Evolutionary conservation across 495 filamentous ascomycete species (phyloP), one percentile per base, ranked within the genome.

Genomic region (Penicillium riverlandense): DNA sequence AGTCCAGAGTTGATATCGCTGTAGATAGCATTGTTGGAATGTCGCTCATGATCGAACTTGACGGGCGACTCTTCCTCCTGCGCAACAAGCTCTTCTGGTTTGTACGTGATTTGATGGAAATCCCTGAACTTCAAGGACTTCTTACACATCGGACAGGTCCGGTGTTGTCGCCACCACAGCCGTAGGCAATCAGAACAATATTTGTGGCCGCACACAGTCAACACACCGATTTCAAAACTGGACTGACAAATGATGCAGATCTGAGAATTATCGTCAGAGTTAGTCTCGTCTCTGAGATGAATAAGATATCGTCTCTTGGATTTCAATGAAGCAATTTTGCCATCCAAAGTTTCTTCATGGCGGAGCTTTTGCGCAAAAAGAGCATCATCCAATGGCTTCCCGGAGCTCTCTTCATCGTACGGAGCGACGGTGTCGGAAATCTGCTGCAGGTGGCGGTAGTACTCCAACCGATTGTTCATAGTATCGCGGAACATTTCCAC

Each of bases 121-220:
- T 88, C 86, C 4, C 62, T 69, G 2, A 54, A 44, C 16, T 66
- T 70, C 8, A 96, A 63, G 0, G 70, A 63, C 37, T 67, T 71
- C 48, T 91, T 94, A 73, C 91, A 97, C 2, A 85, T 70, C 0
- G 87, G 87, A 50, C 88, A 94, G 38, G 67, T 85, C 11, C 59
- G 70, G 43, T 83, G 74, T 40, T 71, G 66, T 37, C 63, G 64
- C 65, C 82, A 85, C 91, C 92, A 98, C 8, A 77, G 43, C 4
- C 67, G 65, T 28, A 96, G 79, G 61, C 92, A 98, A 29, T 86
- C 85, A 43, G 82, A 85, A 66, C 91, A 96, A 54, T 86, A 96
- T 44, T 84, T 79, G 54, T 98, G 91, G 1, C 91, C 91, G 62
- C 91, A 98, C 2, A 84, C 75, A 2, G 91, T 96, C 54, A 98